Percentiles rank a stretch among this genome's conserved stretches.
These are phyloP conservation scores for Candida takata DNA, from an alignment of 805 yeast species.

Conservation along the genomic window DNA sequence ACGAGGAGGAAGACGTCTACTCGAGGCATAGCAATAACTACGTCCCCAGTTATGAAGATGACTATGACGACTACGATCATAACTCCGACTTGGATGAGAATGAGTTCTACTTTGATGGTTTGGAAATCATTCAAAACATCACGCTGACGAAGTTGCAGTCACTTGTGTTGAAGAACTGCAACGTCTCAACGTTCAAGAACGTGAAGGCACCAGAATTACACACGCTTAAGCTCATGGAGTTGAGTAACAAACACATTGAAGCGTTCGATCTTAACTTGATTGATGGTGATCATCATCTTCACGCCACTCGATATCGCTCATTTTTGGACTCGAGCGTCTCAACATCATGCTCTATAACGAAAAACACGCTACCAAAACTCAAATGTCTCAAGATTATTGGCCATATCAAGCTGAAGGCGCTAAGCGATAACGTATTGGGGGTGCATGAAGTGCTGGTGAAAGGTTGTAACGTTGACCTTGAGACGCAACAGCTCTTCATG, in stretches of 20 bases:
- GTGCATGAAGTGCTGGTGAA: slow-evolving; percentile 6
- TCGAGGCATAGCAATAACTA: slow-evolving; percentile 17
- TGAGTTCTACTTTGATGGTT: slow-evolving; percentile 30
- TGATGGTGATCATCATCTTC: slow-evolving; percentile 7
- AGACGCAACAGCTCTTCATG: slow-evolving; percentile 4
- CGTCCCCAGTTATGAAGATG: slow-evolving; percentile 15
- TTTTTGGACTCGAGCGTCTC: slow-evolving; percentile 10
- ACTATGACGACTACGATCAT: slow-evolving; percentile 26
- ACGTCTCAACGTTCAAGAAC: slow-evolving; percentile 15
- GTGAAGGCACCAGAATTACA: slow-evolving; percentile 11
- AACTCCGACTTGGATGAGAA: slow-evolving; percentile 30
- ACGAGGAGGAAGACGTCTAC: slow-evolving; percentile 21
- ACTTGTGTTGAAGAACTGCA: slow-evolving; percentile 18
- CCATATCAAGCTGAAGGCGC: slow-evolving; percentile 6
- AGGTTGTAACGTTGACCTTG: slow-evolving; percentile 9
- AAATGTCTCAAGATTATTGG: slow-evolving; percentile 8
- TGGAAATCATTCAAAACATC: slow-evolving; percentile 19
- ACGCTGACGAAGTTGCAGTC: slow-evolving; percentile 9
- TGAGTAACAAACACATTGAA: slow-evolving; percentile 19
- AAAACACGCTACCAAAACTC: slow-evolving; percentile 4
- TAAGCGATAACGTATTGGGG: slow-evolving; percentile 6
- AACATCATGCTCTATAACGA: slow-evolving; percentile 8
- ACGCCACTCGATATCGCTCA: slow-evolving; percentile 1
- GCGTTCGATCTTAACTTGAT: slow-evolving; percentile 17
- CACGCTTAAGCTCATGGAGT: slow-evolving; percentile 15